Base-by-base conservation (phyloP, 805 yeast genomes). In the Cyberlindnera samutprakarnensis region DNA sequence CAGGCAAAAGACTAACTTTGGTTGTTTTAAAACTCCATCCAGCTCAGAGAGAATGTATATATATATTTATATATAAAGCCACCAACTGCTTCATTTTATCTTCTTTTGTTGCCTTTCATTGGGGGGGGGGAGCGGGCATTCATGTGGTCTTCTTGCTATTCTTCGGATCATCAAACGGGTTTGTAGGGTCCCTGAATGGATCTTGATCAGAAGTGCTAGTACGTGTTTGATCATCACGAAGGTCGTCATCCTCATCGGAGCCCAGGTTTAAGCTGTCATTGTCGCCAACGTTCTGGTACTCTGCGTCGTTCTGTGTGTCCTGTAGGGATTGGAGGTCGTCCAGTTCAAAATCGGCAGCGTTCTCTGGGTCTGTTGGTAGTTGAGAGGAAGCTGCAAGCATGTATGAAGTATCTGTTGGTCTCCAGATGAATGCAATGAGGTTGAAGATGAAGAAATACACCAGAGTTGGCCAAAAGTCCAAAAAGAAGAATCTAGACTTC, bases 351-450 rank as follows among this genome's bases (percentile, higher is more conserved):
- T 75, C 81, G 26, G 74, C 87, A 10, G 72, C 82, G 23, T 72
- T 78, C 36, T 68, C 70, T 40, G 80, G 84, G 38, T 79, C 92
- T 7, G 82, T 81, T 43, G 95, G 92, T 27, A 92, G 66, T 61
- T 92, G 97, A 32, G 86, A 85, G 3, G 96, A 84, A 41, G 88
- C 88, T 10, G 96, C 97, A 51, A 92, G 72, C 74, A 94, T 79
- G 50, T 88, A 83, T 36, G 95, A 87, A 25, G 95, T 86, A 46
- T 82, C 92, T 0, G 96, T 90, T 33, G 99, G 99, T 58, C 98
- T 79, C 98, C 98, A 92, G 41, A 92, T 72, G 64, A 87, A 75
- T 5, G 95, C 84, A 42, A 92, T 68, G 8, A 87, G 73, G 47
- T 80, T 71, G 55, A 92, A 88, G 23, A 88, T 88, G 29, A 78